These are phyloP conservation scores for Suillus fuscotomentosus DNA, from an alignment of 768 basidiomycete species.

Conservation along the genomic window DNA sequence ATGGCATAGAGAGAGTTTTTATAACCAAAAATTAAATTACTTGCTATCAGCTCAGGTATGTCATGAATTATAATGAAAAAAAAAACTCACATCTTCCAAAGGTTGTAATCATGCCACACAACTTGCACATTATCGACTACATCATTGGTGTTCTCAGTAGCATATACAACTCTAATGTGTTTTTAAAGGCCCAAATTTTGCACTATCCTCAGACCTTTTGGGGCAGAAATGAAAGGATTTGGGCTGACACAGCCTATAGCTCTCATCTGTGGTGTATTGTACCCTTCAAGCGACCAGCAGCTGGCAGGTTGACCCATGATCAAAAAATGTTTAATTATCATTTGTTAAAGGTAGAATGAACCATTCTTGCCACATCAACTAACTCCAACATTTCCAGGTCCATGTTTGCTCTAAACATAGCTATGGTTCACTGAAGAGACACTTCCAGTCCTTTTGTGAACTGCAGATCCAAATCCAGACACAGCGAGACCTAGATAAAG, in stretches of 20 bases:
- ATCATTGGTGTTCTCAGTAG: too few relatives aligned
- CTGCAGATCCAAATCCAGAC: conserved; percentile 12
- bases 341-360: conserved; percentile 18
- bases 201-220: conserved; percentile 1
- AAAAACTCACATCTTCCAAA: too few relatives aligned
- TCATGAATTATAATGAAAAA: too few relatives aligned
- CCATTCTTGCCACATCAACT: neutral
- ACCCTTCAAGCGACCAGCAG: conserved; percentile 23
- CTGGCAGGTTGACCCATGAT: conserved; percentile 11
- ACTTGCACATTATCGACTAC: too few relatives aligned
- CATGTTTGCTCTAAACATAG: too few relatives aligned
- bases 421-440: neutral
- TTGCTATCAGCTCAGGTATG: too few relatives aligned
- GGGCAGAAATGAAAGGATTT: neutral
- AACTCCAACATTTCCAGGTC: neutral
- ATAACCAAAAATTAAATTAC: too few relatives aligned
- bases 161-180: too few relatives aligned
- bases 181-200: neutral
- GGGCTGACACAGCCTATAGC: conserved; percentile 13
- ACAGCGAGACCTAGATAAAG: neutral
- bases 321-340: conserved; percentile 24
- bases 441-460: conserved; percentile 13
- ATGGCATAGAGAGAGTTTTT: too few relatives aligned
- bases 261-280: conserved; percentile 22
- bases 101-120: too few relatives aligned